Evolutionary conservation across 345 rosid species (phyloP).

Genomic region (Eucalyptus cloeziana): DNA sequence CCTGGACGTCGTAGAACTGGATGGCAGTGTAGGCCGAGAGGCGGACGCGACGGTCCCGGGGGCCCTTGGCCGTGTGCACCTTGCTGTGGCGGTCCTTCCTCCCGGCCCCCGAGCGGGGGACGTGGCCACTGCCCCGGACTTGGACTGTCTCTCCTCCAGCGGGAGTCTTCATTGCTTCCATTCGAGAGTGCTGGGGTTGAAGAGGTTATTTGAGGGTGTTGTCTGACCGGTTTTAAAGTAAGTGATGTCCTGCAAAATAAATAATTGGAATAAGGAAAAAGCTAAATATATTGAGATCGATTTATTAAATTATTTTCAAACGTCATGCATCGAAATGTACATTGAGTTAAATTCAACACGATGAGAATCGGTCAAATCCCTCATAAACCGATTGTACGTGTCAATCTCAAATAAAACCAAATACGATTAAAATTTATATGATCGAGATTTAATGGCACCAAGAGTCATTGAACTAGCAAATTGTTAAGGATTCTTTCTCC

Average conservation of each 20-base stretch:
- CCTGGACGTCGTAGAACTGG: slow-evolving; percentile 87
- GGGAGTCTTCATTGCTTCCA: slow-evolving; percentile 22
- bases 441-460: neutral
- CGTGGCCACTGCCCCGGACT: slow-evolving; percentile 62
- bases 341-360: neutral
- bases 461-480: neutral
- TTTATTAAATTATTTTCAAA: neutral
- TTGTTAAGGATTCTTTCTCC: neutral
- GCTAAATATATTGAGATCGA: neutral
- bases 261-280: neutral
- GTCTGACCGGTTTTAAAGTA: neutral
- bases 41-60: slow-evolving; percentile 74
- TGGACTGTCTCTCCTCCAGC: slow-evolving; percentile 57
- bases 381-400: neutral
- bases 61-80: slow-evolving; percentile 70
- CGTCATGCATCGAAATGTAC: neutral
- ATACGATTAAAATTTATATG: neutral
- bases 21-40: slow-evolving; percentile 81
- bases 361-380: neutral
- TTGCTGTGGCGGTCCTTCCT: slow-evolving; percentile 85
- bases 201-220: neutral
- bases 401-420: neutral
- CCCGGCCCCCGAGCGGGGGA: slow-evolving; percentile 47
- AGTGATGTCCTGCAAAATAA: neutral
- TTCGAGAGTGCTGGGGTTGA: neutral